Percentiles rank a stretch among this genome's conserved stretches.
Conservation (phyloP, 345 rosid species). For the Syzygium aromaticum region DNA sequence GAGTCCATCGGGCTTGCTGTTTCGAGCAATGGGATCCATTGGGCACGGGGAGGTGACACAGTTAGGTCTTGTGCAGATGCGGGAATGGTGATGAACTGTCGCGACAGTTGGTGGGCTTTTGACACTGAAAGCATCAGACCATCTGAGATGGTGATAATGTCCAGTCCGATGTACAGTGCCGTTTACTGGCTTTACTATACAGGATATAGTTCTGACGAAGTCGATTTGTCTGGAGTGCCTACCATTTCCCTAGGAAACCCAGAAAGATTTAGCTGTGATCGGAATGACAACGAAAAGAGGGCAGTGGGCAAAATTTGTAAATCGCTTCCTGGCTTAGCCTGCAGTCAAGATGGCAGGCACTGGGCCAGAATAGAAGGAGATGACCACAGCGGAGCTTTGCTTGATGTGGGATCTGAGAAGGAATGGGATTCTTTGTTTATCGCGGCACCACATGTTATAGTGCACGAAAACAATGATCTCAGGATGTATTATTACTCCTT, state of each 20-base stretch:
- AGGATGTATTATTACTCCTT: slow-evolving; percentile 86
- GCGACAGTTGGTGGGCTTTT: slow-evolving; percentile 83
- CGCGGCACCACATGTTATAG: slow-evolving; percentile 63
- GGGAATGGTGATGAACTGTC: slow-evolving; percentile 57
- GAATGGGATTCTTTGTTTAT: slow-evolving; percentile 82
- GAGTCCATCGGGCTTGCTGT: slow-evolving; percentile 40
- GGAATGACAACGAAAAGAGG: not conserved
- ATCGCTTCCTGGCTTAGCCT: slow-evolving; percentile 71
- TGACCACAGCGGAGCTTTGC: slow-evolving; percentile 71
- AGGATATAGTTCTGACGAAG: slow-evolving; percentile 39
- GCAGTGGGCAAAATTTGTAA: slow-evolving; percentile 14
- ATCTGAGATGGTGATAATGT: slow-evolving; percentile 63
- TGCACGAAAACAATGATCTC: slow-evolving; percentile 55
- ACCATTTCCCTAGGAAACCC: slow-evolving; percentile 28
- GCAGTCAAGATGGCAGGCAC: slow-evolving; percentile 79
- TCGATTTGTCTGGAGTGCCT: slow-evolving; percentile 18
- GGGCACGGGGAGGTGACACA: slow-evolving; percentile 25
- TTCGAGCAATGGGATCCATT: slow-evolving; percentile 42
- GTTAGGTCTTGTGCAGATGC: slow-evolving; percentile 48
- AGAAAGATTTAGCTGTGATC: slow-evolving; percentile 25
- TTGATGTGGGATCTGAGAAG: slow-evolving; percentile 57
- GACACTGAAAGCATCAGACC: slow-evolving; percentile 64
- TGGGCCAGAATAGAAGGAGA: slow-evolving; percentile 96
- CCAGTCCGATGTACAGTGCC: slow-evolving; percentile 55
- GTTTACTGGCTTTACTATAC: slow-evolving; percentile 86